phyloP scores from a whole-genome alignment of 495 filamentous ascomycete species.

The Penicillium ucsense region DNA sequence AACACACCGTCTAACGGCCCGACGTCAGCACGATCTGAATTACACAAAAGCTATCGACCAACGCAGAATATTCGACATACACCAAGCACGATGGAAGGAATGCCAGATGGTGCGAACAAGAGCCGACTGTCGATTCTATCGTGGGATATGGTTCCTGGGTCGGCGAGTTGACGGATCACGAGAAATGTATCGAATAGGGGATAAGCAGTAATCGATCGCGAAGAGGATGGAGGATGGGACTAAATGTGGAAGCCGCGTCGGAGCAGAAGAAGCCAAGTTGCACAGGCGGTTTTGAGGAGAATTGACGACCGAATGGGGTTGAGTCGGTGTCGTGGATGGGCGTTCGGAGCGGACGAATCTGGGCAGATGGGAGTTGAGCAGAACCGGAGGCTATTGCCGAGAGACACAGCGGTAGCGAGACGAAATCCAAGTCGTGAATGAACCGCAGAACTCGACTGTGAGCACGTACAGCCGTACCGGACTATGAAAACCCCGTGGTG shows the following conservation, averaged over 20 bases:
- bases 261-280: too few relatives aligned
- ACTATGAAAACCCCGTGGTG: conserved; percentile 6
- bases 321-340: not conserved
- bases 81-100: conserved; percentile 2
- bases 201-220: too few relatives aligned
- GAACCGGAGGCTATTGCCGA: conserved; percentile 3
- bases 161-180: too few relatives aligned
- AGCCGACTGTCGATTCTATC: conserved; percentile 3
- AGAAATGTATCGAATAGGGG: too few relatives aligned
- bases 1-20: conserved; percentile 6
- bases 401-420: conserved; percentile 4
- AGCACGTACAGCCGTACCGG: conserved; percentile 13
- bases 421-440: conserved; percentile 8
- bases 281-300: not conserved
- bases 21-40: conserved; percentile 13
- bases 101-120: conserved; percentile 5
- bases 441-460: conserved; percentile 20
- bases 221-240: too few relatives aligned
- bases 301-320: conserved; percentile 4
- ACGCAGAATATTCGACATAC: conserved; percentile 6
- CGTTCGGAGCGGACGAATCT: conserved; percentile 1
- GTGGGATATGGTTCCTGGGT: conserved; percentile 1
- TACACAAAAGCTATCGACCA: not conserved
- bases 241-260: too few relatives aligned
- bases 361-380: conserved; percentile 1